Evolutionary conservation across 257 asterid species (phyloP), one percentile per base, ranked within the genome.

Genomic region (Salvia hispanica): DNA sequence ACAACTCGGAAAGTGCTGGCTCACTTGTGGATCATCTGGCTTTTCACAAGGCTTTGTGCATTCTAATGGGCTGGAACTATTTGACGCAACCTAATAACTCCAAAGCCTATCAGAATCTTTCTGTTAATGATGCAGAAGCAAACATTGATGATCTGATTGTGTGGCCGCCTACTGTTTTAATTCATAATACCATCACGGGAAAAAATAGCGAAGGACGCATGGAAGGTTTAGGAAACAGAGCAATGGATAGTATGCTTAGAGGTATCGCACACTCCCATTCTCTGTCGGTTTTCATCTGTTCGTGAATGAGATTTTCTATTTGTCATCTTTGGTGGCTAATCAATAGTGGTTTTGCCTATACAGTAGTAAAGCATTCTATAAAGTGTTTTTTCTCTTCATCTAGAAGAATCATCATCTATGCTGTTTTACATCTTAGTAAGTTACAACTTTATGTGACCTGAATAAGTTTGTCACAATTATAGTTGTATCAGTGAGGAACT

Each of bases 201-300:
- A 88, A 87, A 86, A 80, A 89, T 83, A 86, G 80, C 74, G 96
- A 91, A 28, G 96, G 95, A 47, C 96, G 97, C 64, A 83, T 74
- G 80, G 99, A 93, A 87, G 97, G 99, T 81, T 64, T 91, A 84
- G 99, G 99, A 76, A 91, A 91, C 95, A 81, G 88, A 82, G 86
- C 95, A 25, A 84, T 94, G 96, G 97, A 94, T 85, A 81, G 81
- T 86, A 76, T 78, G 66, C 94, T 94, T 81, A 88, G 94, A 94
- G 99, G 99, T 91, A 90, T 74, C 70, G 43, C 71, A 53, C 66
- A 67, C 69, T 79, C 72, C 76, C 62, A 66, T 69, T 77, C 66
- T 74, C 74, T 77, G 40, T 80, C 55, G 50, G 42, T 53, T 63
- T 70, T 68, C 6, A 78, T 56, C 45, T 58, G 43, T 78, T 74